Evolutionary conservation across 2,329 filamentous ascomycete genomes (phyloP).

Genomic region (Diaporthe nobilis): DNA sequence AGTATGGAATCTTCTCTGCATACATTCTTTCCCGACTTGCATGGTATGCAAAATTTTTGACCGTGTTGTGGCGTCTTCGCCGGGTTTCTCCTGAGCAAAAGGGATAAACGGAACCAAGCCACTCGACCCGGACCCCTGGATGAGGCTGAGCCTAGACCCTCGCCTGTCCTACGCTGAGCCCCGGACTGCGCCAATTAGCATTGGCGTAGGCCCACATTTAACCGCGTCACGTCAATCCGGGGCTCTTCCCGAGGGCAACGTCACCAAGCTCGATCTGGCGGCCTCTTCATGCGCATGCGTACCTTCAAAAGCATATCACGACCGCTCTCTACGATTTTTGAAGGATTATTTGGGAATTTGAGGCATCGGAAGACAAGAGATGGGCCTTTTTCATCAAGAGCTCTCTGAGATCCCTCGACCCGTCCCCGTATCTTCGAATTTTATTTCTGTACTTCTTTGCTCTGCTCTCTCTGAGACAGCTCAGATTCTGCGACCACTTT

Average conservation of each 20-base stretch:
- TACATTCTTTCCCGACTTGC: not conserved
- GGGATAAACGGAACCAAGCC: not conserved
- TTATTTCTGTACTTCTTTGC: not conserved
- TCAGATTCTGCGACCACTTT: not conserved
- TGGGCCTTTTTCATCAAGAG: not conserved
- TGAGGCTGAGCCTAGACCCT: constrained; percentile 3
- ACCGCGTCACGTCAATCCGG: constrained; percentile 18
- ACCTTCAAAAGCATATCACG: not conserved
- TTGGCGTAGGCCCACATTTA: not conserved
- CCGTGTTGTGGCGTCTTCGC: not conserved
- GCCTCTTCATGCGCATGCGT: not conserved
- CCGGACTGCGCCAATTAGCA: not conserved
- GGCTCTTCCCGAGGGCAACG: not conserved
- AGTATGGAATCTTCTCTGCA: not conserved
- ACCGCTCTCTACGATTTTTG: rapidly evolving
- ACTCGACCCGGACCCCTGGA: not conserved
- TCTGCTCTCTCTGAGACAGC: not conserved
- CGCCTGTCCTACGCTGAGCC: not conserved
- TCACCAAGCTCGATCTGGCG: not conserved
- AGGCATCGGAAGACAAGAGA: rapidly evolving
- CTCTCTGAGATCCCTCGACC: not conserved
- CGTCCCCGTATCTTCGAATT: not conserved
- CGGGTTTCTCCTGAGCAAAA: not conserved
- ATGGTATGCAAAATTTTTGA: too few relatives aligned
- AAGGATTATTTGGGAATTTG: not conserved